A percentile compares a stretch with the other conserved stretches of the same genome.
Conservation (phyloP, 805 yeast species). For the Wickerhamiella sorbophila region DNA sequence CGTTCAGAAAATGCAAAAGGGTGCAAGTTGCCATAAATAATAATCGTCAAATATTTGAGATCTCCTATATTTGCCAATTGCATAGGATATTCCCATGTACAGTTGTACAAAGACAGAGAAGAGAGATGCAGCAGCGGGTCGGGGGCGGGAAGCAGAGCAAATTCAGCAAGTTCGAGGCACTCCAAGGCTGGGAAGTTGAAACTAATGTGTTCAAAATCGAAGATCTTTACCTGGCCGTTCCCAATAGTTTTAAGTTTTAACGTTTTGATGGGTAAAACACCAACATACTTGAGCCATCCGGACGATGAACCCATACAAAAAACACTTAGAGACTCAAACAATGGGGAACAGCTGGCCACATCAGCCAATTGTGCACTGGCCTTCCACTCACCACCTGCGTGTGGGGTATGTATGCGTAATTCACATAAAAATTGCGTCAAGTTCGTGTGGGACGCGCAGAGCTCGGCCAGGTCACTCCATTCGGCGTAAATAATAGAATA, state of each 20-base stretch:
- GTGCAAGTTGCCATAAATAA: not conserved
- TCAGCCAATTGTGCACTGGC: constrained; percentile 8
- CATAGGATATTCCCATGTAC: constrained; percentile 11
- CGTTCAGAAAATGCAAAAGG: constrained; percentile 10
- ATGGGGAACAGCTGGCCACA: constrained; percentile 1
- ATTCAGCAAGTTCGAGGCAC: constrained; percentile 8
- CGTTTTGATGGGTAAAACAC: constrained; percentile 3
- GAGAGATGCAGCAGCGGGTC: constrained; percentile 2
- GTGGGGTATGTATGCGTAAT: not conserved
- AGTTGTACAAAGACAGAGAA: constrained; percentile 4
- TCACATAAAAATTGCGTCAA: not conserved
- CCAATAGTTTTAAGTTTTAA: constrained; percentile 3
- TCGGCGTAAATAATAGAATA: not conserved
- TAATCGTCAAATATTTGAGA: constrained; percentile 2
- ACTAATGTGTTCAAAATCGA: constrained; percentile 15
- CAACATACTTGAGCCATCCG: constrained; percentile 17
- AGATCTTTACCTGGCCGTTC: constrained; percentile 3
- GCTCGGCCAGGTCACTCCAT: not conserved
- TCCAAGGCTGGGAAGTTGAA: constrained; percentile 5
- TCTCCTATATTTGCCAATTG: constrained; percentile 4
- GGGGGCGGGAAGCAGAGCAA: constrained; percentile 6
- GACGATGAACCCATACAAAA: constrained; percentile 7
- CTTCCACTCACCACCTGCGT: constrained; percentile 14
- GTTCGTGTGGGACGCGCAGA: not conserved
- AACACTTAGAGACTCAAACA: not conserved